Evolutionary conservation across 1,139 yeast species (phyloP), one percentile per base, ranked within the genome.

Genomic region (Magnusiomyces tetraspermus): DNA sequence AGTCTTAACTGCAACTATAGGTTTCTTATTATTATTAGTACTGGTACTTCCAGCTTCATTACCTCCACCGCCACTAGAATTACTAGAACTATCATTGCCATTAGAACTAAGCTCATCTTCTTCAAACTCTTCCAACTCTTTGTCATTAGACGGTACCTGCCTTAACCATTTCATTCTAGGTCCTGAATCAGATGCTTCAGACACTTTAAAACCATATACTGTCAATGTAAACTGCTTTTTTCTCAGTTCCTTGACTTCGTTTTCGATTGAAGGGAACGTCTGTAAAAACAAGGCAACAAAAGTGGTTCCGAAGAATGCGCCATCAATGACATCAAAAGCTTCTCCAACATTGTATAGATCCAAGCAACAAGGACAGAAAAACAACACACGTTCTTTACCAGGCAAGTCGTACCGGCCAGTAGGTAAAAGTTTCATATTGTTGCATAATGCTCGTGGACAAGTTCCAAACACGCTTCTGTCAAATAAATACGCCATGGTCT

Each of bases 151-250:
- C 0, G 96, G 96, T 58, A 77, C 75, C 68, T 80, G 80, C 60
- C 97, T 79, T 57, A 92, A 74, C 99, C 99, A 92, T 63, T 78
- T 80, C 98, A 92, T 92, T 61, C 97, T 76, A 13, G 95, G 94
- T 0, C 99, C 98, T 49, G 86, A 78, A 22, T 77, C 73, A 52
- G 96, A 84, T 53, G 72, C 66, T 64, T 86, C 95, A 61, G 85
- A 80, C 42, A 92, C 76, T 59, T 79, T 80, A 71, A 94, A 92
- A 0, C 99, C 98, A 71, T 87, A 94, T 51, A 90, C 76, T 63
- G 83, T 85, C 63, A 89, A 76, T 42, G 86, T 85, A 65, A 80
- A 86, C 58, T 68, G 72, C 54, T 73, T 74, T 59, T 78, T 78
- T 65, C 78, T 78, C 19, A 31, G 33, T 15, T 42, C 45, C 63